A percentile compares a stretch with the other conserved stretches of the same genome.
These are phyloP conservation scores for Penicillium herquei DNA, from an alignment of 495 filamentous ascomycete genomes.

Conservation along the genomic window DNA sequence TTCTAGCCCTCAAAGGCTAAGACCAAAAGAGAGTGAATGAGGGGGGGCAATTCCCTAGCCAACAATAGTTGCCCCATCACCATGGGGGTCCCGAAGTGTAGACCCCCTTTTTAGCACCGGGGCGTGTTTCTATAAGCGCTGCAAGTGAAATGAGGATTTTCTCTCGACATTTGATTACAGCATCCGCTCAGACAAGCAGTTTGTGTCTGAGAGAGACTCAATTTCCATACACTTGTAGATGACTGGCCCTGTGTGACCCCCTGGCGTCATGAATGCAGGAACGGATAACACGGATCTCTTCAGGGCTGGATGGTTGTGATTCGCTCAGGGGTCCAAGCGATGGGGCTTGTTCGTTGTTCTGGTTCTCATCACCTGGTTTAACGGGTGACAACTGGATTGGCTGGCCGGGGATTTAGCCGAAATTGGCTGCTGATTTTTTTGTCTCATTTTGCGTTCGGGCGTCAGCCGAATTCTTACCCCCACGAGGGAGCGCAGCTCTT, in stretches of 20 bases:
- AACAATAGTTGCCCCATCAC: neutral
- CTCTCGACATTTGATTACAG: neutral
- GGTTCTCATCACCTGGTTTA: constrained; percentile 2
- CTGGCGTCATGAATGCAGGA: constrained; percentile 26
- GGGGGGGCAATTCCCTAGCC: neutral
- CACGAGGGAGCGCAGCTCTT: neutral
- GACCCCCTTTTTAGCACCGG: neutral
- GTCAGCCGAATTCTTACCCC: constrained; percentile 8
- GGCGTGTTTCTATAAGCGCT: neutral
- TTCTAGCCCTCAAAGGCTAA: neutral
- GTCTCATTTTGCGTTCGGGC: constrained; percentile 12
- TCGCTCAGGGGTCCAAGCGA: constrained; percentile 2
- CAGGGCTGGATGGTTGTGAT: constrained; percentile 10
- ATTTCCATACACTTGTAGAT: no score
- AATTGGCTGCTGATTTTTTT: constrained; percentile 6
- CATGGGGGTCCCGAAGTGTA: neutral
- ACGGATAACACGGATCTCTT: constrained; percentile 17
- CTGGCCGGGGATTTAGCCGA: constrained; percentile 17
- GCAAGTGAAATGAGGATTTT: neutral
- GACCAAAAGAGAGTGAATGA: neutral
- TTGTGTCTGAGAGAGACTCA: no score
- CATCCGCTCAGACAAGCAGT: neutral
- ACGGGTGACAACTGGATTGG: constrained; percentile 5
- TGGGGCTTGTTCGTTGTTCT: neutral
- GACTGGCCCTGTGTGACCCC: constrained; percentile 4